phyloP scores from a whole-genome alignment of 345 rosid species.

The Linum trigynum region DNA sequence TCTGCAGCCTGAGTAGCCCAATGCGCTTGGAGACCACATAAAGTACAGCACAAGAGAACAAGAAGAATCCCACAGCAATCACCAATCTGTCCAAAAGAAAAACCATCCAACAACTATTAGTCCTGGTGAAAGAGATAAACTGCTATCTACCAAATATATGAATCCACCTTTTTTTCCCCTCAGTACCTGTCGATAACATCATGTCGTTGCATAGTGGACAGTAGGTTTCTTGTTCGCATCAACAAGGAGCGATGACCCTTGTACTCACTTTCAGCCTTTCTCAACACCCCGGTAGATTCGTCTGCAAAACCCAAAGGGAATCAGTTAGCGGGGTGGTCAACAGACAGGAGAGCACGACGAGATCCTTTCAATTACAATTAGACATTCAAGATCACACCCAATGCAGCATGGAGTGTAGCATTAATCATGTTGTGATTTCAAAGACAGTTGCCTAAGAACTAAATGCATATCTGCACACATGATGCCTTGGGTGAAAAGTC shows the following conservation, averaged over 20 bases:
- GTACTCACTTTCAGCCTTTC: constrained; percentile 87
- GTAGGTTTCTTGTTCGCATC: constrained; percentile 70
- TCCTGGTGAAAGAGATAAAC: background rate
- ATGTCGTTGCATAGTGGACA: constrained; percentile 87
- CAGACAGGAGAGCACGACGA: background rate
- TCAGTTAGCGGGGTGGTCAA: background rate
- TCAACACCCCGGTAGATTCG: constrained; percentile 71
- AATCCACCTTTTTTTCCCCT: too few species aligned
- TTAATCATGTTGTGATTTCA: background rate
- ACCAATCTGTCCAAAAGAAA: constrained; percentile 42
- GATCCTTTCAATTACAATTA: background rate
- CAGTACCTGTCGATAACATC: constrained; percentile 75
- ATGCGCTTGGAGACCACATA: constrained; percentile 83
- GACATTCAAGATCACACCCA: background rate
- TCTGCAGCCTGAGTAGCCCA: constrained; percentile 62
- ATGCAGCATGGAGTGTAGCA: background rate
- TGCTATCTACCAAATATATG: background rate
- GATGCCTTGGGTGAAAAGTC: background rate
- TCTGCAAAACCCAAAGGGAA: constrained; percentile 32
- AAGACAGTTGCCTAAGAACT: too few species aligned
- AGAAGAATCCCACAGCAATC: constrained; percentile 47
- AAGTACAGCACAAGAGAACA: constrained; percentile 72
- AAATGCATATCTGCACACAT: background rate
- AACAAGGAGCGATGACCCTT: constrained; percentile 82
- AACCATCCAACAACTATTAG: constrained; percentile 15